A percentile compares a stretch with the other conserved stretches of the same genome.
Evolutionary conservation across 2,329 filamentous ascomycete genomes (phyloP).

Genomic region (Sporothrix pallida): DNA sequence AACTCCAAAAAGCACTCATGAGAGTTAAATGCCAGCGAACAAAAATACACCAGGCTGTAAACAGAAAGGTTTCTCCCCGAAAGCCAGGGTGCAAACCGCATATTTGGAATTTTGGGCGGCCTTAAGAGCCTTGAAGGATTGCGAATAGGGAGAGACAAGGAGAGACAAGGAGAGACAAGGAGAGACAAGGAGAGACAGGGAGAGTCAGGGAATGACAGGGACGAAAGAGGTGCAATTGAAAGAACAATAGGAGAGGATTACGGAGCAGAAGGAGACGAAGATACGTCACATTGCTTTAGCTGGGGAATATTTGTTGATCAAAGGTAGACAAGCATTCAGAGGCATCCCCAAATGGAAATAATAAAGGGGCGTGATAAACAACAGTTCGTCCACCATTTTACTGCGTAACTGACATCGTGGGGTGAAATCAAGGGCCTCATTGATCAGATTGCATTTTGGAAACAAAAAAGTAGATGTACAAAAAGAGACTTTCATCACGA

Average conservation of each 20-base stretch:
- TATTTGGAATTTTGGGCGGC: background rate
- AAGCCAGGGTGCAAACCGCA: background rate
- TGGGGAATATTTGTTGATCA: too few species aligned
- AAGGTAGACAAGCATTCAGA: background rate
- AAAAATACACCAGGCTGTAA: background rate
- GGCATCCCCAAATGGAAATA: background rate
- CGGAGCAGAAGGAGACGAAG: background rate
- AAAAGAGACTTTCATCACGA: background rate
- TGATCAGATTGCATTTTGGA: background rate
- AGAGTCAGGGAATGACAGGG: too few species aligned
- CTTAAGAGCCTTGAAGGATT: background rate
- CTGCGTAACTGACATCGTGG: background rate
- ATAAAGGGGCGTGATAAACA: background rate
- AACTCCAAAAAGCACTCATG: background rate
- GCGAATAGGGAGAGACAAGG: background rate
- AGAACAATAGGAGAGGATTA: too few species aligned
- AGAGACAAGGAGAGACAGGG: background rate
- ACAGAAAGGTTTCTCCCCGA: background rate
- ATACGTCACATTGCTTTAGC: slow-evolving; percentile 19
- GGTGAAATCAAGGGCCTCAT: background rate
- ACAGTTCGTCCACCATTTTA: background rate
- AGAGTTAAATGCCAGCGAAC: background rate
- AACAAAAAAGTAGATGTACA: background rate
- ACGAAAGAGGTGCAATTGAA: too few species aligned
- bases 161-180: background rate